Conservation (phyloP, 352 stramenopile genomes). For the Thalassiosira exigua region DNA sequence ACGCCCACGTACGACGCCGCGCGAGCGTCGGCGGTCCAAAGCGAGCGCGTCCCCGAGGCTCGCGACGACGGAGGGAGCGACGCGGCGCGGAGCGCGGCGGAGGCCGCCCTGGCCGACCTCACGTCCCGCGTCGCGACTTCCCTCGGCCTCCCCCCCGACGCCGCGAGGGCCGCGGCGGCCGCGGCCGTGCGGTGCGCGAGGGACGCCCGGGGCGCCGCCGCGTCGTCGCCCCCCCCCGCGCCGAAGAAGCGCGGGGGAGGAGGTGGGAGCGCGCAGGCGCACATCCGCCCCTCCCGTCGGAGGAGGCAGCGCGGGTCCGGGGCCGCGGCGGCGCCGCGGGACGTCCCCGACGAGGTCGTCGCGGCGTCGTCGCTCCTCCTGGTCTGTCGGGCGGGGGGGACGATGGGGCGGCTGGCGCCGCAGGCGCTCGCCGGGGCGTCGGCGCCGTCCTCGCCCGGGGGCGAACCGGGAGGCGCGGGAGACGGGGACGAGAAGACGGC, state of each 20-base stretch:
- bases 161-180: conserved; percentile 7
- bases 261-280: neutral
- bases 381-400: conserved; percentile 61
- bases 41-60: neutral
- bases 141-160: conserved; percentile 28
- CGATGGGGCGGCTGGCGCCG: conserved; percentile 72
- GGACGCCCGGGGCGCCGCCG: neutral
- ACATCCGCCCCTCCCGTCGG: conserved; percentile 7
- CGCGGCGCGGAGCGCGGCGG: conserved; percentile 7
- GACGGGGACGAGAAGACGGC: neutral
- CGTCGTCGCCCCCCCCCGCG: neutral
- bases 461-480: neutral
- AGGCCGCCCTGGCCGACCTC: conserved; percentile 34
- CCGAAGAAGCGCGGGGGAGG: too few species aligned
- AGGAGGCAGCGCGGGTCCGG: neutral
- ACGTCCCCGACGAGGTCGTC: conserved; percentile 34
- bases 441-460: conserved; percentile 36
- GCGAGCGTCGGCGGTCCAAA: neutral
- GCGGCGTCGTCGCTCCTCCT: conserved; percentile 50
- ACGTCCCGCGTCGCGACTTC: conserved; percentile 41
- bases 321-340: neutral
- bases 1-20: conserved; percentile 7
- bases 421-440: conserved; percentile 53
- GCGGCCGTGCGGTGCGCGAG: conserved; percentile 32
- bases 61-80: neutral